Conservation (phyloP, 306 rosid genomes). For the Hylodesmum podocarpum region DNA sequence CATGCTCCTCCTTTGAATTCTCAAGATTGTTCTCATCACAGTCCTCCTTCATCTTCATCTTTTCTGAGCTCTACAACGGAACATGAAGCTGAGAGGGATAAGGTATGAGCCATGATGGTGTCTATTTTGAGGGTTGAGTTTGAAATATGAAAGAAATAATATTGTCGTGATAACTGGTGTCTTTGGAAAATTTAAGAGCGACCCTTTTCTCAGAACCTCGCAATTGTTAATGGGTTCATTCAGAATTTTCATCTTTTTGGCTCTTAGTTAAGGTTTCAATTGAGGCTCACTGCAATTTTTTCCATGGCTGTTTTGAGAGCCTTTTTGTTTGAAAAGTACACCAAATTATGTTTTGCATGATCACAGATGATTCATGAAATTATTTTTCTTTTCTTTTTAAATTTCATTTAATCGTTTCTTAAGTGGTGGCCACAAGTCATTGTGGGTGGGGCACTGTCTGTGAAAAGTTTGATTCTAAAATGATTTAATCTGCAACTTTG, state of each 20-base stretch:
- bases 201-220: conserved; percentile 36
- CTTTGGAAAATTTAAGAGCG: conserved; percentile 26
- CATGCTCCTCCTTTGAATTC: conserved; percentile 15
- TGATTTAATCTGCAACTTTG: conserved; percentile 5
- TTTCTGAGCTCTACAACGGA: conserved; percentile 30
- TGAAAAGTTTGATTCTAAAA: conserved; percentile 11
- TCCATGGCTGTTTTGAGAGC: not conserved
- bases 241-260: not conserved
- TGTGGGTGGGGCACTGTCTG: conserved; percentile 13
- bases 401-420: not conserved
- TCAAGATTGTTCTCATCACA: not conserved
- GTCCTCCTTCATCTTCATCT: conserved; percentile 37
- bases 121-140: not conserved
- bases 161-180: not conserved
- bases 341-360: conserved; percentile 8
- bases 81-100: conserved; percentile 23
- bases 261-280: conserved; percentile 2
- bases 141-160: not conserved
- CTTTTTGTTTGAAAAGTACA: not conserved
- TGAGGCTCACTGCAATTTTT: conserved; percentile 5
- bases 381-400: not conserved
- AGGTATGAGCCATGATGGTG: conserved; percentile 46
- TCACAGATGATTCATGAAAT: not conserved
- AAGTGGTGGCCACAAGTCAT: conserved; percentile 14
- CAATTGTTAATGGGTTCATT: conserved; percentile 31